These are phyloP conservation scores for Phytophthora brassicae DNA, from an alignment of 352 stramenopile species.

Conservation along the genomic window DNA sequence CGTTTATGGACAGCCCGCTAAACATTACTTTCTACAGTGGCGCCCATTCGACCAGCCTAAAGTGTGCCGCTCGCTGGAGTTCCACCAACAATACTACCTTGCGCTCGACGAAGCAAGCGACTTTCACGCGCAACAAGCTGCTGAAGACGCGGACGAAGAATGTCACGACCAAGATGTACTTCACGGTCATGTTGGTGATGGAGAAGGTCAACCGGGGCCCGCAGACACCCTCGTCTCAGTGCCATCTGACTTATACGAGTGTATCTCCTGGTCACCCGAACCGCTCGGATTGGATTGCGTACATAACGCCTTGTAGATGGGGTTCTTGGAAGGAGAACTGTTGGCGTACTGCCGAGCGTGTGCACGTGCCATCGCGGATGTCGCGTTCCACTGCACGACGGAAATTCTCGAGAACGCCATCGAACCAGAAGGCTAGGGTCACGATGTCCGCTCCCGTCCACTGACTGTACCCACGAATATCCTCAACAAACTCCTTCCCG, in stretches of 20 bases:
- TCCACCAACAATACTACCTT: conserved; percentile 25
- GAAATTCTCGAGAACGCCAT: neutral
- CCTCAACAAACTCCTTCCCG: conserved; percentile 3
- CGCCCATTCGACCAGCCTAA: neutral
- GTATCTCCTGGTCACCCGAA: too few relatives aligned
- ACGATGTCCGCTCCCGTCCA: neutral
- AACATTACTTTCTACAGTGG: neutral
- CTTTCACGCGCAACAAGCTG: conserved; percentile 7
- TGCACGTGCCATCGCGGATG: neutral
- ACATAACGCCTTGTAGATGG: conserved; percentile 7
- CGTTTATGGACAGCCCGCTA: conserved; percentile 5
- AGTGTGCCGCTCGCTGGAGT: conserved; percentile 6
- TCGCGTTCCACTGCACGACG: neutral
- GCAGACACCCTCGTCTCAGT: neutral
- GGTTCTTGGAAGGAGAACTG: neutral
- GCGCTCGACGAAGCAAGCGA: conserved; percentile 3
- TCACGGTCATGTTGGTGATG: neutral
- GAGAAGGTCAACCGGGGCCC: neutral
- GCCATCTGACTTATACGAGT: neutral
- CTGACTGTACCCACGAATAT: neutral
- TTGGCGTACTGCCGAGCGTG: neutral
- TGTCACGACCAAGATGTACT: neutral
- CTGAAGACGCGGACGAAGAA: neutral
- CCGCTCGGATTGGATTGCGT: conserved; percentile 7
- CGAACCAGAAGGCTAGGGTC: neutral